Conservation (phyloP, 2,329 filamentous ascomycete species). For the Bipolaris cookei region DNA sequence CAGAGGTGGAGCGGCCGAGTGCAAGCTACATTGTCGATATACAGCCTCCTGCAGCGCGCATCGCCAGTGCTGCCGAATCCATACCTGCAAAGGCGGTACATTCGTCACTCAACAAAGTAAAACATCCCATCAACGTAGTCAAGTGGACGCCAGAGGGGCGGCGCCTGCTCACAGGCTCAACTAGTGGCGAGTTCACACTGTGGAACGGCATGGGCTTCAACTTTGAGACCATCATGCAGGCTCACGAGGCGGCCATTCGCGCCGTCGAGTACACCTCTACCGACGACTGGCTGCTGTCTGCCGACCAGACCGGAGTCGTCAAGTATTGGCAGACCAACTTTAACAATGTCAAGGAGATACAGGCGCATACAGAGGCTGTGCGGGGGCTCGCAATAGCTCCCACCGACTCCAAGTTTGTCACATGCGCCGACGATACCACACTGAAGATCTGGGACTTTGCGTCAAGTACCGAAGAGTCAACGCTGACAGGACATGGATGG, state of each 20-base stretch:
- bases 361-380: constrained; percentile 88
- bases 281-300: constrained; percentile 95
- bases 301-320: constrained; percentile 91
- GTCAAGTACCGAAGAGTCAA: constrained; percentile 79
- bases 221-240: constrained; percentile 99
- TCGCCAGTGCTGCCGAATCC: constrained; percentile 78
- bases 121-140: constrained; percentile 95
- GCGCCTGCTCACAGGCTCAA: constrained; percentile 87
- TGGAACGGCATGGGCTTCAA: constrained; percentile 99
- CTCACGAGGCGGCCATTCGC: constrained; percentile 86
- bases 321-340: constrained; percentile 99
- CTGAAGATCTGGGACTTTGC: constrained; percentile 98
- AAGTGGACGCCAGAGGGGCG: constrained; percentile 97
- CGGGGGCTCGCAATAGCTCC: constrained; percentile 92
- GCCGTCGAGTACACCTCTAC: constrained; percentile 89
- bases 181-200: constrained; percentile 95
- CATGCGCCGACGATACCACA: constrained; percentile 89
- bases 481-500: constrained; percentile 93
- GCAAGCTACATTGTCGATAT: constrained; percentile 92
- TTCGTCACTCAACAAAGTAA: constrained; percentile 97
- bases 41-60: constrained; percentile 79
- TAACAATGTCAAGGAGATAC: constrained; percentile 95
- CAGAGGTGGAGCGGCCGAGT: constrained; percentile 84
- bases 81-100: constrained; percentile 95
- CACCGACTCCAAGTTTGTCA: constrained; percentile 94